Conservation (phyloP, 2,329 filamentous ascomycete genomes). For the Aureobasidium zeae region DNA sequence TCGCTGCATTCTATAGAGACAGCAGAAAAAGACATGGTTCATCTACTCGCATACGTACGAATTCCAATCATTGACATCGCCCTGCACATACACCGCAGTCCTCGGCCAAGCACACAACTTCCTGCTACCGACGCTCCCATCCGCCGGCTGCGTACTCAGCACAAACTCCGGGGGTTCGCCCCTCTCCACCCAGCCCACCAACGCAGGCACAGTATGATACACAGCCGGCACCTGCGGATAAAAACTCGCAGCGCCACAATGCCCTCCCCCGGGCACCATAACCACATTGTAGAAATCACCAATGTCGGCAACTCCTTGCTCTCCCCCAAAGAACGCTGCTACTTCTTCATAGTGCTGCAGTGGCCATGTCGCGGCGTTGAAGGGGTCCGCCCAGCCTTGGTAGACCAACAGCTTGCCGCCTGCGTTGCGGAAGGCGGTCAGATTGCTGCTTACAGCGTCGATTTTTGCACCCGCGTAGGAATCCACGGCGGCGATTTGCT, state of each 20-base stretch:
- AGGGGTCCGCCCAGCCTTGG: slow-evolving; percentile 34
- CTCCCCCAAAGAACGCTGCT: slow-evolving; percentile 21
- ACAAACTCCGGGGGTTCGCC: slow-evolving; percentile 24
- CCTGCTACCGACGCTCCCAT: slow-evolving; percentile 26
- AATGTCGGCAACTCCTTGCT: slow-evolving; percentile 23
- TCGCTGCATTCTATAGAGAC: no score
- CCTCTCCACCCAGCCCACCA: slow-evolving; percentile 32
- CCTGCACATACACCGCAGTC: slow-evolving; percentile 24
- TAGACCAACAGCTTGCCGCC: slow-evolving; percentile 33
- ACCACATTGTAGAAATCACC: slow-evolving; percentile 30
- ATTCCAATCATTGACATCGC: slow-evolving; percentile 21
- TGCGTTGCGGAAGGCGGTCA: slow-evolving; percentile 24
- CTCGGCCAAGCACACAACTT: slow-evolving; percentile 29
- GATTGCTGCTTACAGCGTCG: slow-evolving; percentile 30
- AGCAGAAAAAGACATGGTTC: no score
- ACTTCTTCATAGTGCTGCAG: slow-evolving; percentile 29
- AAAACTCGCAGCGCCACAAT: slow-evolving; percentile 29
- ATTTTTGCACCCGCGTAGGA: slow-evolving; percentile 29
- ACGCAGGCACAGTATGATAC: slow-evolving; percentile 28
- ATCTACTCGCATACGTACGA: slow-evolving; percentile 23
- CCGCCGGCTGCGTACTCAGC: slow-evolving; percentile 25
- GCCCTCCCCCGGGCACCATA: slow-evolving; percentile 33
- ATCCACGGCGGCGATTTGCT: slow-evolving; percentile 30
- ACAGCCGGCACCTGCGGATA: slow-evolving; percentile 29
- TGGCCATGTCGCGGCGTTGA: slow-evolving; percentile 31